Conservation (phyloP, 768 basidiomycete genomes). For the Serendipita vermifera region DNA sequence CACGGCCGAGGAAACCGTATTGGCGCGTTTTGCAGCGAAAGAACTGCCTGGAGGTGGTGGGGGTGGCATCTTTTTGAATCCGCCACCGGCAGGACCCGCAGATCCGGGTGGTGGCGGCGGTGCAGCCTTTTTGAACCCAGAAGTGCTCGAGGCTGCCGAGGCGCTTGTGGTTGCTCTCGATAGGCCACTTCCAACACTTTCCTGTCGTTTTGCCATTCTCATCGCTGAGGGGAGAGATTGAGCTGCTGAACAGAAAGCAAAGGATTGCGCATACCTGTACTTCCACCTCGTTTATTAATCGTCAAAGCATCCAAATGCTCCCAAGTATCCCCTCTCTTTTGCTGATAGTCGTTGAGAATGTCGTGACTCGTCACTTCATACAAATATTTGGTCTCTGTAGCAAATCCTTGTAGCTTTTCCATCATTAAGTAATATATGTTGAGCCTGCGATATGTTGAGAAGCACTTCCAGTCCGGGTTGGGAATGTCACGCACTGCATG, state of each 20-base stretch:
- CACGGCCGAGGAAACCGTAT: constrained; percentile 33
- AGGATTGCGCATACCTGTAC: constrained; percentile 51
- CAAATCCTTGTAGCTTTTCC: constrained; percentile 85
- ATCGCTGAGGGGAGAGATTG: constrained; percentile 17
- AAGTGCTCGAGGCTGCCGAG: constrained; percentile 16
- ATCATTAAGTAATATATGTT: constrained; percentile 90
- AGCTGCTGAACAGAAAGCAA: neutral
- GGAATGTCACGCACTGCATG: constrained; percentile 69
- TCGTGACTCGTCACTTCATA: constrained; percentile 50
- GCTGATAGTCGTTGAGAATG: constrained; percentile 65
- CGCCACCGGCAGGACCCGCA: constrained; percentile 20
- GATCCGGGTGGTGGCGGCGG: constrained; percentile 19
- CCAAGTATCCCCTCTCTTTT: constrained; percentile 71
- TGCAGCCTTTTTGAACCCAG: constrained; percentile 14
- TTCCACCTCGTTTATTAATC: constrained; percentile 72
- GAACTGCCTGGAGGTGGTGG: constrained; percentile 23
- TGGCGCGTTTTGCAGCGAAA: constrained; percentile 15
- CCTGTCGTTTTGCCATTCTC: constrained; percentile 18
- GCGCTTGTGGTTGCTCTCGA: constrained; percentile 7
- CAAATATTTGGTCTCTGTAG: constrained; percentile 52
- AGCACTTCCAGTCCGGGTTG: constrained; percentile 8
- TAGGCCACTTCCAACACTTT: neutral
- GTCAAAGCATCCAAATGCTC: constrained; percentile 62
- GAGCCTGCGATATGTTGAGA: constrained; percentile 36
- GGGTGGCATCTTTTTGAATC: constrained; percentile 33